Conservation (phyloP, 208 protist species). For the Balamuthia mandrillaris region DNA sequence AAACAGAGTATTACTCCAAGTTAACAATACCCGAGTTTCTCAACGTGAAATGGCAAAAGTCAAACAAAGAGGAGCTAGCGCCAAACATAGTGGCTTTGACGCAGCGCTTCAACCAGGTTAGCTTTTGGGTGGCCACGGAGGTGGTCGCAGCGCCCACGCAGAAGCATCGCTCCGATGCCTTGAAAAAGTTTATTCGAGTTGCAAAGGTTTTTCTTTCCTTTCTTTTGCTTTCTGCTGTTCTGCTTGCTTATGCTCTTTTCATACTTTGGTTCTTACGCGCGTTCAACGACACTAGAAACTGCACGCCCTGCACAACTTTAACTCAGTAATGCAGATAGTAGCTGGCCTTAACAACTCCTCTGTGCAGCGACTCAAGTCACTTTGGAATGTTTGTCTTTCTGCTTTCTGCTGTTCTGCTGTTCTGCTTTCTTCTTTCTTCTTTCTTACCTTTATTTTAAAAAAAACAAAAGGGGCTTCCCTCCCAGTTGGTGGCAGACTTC, state of each 20-base stretch:
- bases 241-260: not conserved
- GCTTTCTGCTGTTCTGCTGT: not conserved
- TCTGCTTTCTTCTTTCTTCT: not conserved
- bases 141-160: not conserved
- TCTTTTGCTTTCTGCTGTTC: not conserved
- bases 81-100: not conserved
- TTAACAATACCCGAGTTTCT: too few species aligned
- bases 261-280: not conserved
- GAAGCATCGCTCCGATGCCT: not conserved
- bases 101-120: not conserved
- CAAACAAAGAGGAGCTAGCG: not conserved
- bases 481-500: not conserved
- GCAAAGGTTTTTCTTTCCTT: not conserved
- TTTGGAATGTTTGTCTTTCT: conserved; percentile 5
- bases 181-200: conserved; percentile 25
- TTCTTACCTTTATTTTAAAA: not conserved
- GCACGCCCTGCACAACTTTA: not conserved
- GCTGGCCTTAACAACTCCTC: conserved; percentile 35
- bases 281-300: too few species aligned
- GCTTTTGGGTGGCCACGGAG: conserved; percentile 36
- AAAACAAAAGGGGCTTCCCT: not conserved
- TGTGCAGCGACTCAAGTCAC: not conserved
- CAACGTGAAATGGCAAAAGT: too few species aligned
- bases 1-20: too few species aligned
- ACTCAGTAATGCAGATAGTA: conserved; percentile 13